These are phyloP conservation scores for Debaryomyces udenii DNA, from an alignment of 1,139 yeast genomes.

Conservation along the genomic window DNA sequence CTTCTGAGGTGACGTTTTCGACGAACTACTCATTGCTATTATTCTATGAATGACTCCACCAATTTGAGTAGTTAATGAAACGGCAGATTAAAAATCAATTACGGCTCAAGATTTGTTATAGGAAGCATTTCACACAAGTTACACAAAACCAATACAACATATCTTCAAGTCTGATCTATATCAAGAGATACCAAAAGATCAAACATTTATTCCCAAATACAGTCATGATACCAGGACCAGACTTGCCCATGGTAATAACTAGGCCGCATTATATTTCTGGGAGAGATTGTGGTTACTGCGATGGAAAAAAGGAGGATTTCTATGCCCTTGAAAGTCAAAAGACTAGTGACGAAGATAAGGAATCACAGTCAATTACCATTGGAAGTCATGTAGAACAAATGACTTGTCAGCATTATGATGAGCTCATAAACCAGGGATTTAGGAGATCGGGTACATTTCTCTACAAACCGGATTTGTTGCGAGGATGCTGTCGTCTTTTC, in stretches of 20 bases:
- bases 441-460: conserved; percentile 77
- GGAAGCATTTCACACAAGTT: no score
- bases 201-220: neutral
- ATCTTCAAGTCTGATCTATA: no score
- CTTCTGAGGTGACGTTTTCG: conserved; percentile 17
- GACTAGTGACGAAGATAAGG: conserved; percentile 14
- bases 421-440: conserved; percentile 69
- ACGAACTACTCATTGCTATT: conserved; percentile 18
- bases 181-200: neutral
- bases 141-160: conserved; percentile 5
- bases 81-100: no score
- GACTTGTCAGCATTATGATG: conserved; percentile 59
- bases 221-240: conserved; percentile 1
- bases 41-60: neutral
- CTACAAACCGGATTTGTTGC: conserved; percentile 71
- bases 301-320: conserved; percentile 46
- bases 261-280: conserved; percentile 28
- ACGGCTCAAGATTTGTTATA: no score
- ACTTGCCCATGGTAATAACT: conserved; percentile 15
- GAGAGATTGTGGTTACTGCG: conserved; percentile 66
- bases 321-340: conserved; percentile 37
- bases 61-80: conserved; percentile 6
- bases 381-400: conserved; percentile 55
- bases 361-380: conserved; percentile 39
- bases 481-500: conserved; percentile 81